Evolutionary conservation across 2,329 filamentous ascomycete genomes (phyloP).

Genomic region (Drechslera avenae): DNA sequence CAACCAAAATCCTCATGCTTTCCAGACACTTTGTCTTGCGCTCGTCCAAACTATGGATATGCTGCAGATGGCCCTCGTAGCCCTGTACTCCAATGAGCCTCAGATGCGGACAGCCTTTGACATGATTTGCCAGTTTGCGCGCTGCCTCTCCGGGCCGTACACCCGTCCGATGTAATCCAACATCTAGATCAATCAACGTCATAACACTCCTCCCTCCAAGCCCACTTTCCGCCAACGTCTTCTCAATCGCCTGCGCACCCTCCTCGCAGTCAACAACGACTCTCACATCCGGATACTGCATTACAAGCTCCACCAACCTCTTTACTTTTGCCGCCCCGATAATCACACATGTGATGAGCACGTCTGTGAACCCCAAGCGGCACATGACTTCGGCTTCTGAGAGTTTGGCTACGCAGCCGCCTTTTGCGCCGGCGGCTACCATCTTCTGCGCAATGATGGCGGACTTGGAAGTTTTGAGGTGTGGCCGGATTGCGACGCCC

Average conservation of each 20-base stretch:
- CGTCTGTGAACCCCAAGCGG: conserved; percentile 54
- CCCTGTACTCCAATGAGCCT: conserved; percentile 58
- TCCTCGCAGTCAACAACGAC: conserved; percentile 57
- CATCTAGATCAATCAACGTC: conserved; percentile 57
- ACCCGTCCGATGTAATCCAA: conserved; percentile 58
- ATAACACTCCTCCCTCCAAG: conserved; percentile 48
- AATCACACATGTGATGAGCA: conserved; percentile 60
- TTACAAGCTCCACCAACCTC: conserved; percentile 54
- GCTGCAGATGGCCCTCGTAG: conserved; percentile 61
- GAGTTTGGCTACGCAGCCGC: conserved; percentile 60
- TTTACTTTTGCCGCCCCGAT: conserved; percentile 55
- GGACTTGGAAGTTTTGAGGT: conserved; percentile 61
- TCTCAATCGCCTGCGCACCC: conserved; percentile 55
- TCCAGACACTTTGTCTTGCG: conserved; percentile 52
- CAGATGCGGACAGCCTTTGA: conserved; percentile 48
- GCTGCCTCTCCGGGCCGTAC: conserved; percentile 52
- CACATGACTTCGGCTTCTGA: conserved; percentile 51
- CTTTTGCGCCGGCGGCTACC: conserved; percentile 55
- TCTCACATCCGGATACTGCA: conserved; percentile 46
- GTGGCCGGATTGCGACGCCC: conserved; percentile 55
- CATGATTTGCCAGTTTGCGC: conserved; percentile 48
- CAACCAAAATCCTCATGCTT: conserved; percentile 54
- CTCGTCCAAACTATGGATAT: conserved; percentile 54
- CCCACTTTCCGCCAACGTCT: conserved; percentile 47
- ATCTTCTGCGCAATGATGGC: conserved; percentile 53